phyloP scores from a whole-genome alignment of 495 filamentous ascomycete species.

The Penicillium bovifimosum region DNA sequence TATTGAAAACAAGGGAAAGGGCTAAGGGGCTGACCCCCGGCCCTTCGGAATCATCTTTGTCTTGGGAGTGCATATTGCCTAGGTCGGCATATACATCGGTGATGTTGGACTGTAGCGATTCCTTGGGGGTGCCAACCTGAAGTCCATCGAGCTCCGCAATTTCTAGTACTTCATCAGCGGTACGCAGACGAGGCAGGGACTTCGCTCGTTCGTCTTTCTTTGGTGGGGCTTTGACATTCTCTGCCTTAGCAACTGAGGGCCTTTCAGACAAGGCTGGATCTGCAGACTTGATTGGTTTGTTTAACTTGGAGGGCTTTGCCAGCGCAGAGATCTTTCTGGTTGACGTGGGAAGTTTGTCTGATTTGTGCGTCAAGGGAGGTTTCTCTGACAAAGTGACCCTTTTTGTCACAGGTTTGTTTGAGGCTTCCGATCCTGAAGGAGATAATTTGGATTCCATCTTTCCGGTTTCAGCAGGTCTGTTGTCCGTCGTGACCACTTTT shows the following conservation, averaged over 20 bases:
- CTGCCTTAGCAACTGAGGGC: not conserved
- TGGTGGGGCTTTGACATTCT: not conserved
- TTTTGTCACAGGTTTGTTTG: not conserved
- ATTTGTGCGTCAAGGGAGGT: not conserved
- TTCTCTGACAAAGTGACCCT: constrained; percentile 1
- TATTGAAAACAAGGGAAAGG: constrained; percentile 30
- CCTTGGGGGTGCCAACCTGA: constrained; percentile 25
- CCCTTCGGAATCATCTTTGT: constrained; percentile 10
- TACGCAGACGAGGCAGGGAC: constrained; percentile 15
- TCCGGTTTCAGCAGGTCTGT: not conserved
- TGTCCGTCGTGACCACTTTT: not conserved
- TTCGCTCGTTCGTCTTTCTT: constrained; percentile 10
- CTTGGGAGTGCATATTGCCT: constrained; percentile 11
- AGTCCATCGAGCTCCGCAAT: constrained; percentile 41
- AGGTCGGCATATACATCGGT: constrained; percentile 19
- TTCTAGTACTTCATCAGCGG: constrained; percentile 17
- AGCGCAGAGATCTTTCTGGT: not conserved
- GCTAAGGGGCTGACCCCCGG: constrained; percentile 19
- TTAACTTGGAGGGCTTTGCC: constrained; percentile 1
- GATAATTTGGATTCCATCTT: not conserved
- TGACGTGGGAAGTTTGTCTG: not conserved
- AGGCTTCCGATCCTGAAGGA: not conserved
- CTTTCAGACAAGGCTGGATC: not conserved
- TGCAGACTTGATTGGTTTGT: not conserved
- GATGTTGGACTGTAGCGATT: constrained; percentile 20